Percentiles rank a stretch among this genome's conserved stretches.
These are phyloP conservation scores for Komagataella phaffii DNA, from an alignment of 805 yeast genomes.

Conservation along the genomic window DNA sequence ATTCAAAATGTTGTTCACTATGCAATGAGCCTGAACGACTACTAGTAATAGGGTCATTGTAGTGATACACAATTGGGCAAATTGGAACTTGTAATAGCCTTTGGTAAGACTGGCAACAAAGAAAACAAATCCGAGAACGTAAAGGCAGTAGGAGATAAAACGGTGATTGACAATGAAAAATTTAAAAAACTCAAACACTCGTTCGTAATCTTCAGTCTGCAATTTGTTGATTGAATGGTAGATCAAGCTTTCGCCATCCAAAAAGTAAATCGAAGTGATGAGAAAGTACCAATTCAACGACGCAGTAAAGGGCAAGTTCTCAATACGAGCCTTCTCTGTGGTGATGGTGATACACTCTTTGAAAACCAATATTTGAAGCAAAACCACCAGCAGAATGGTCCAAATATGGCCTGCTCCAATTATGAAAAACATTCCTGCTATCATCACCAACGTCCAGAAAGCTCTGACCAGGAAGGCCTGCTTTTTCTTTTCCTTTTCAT, in stretches of 20 bases:
- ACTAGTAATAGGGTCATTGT: conserved; percentile 87
- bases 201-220: neutral
- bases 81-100: conserved; percentile 84
- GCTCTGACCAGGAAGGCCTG: conserved; percentile 82
- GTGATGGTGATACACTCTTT: conserved; percentile 84
- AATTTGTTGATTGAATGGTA: conserved; percentile 30
- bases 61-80: conserved; percentile 85
- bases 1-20: conserved; percentile 75
- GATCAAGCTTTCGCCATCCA: conserved; percentile 77
- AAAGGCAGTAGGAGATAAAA: conserved; percentile 72
- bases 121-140: conserved; percentile 76
- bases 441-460: conserved; percentile 90
- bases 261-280: conserved; percentile 73
- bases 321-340: conserved; percentile 65
- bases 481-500: conserved; percentile 51
- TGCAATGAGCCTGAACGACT: conserved; percentile 88
- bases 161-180: conserved; percentile 48
- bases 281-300: conserved; percentile 90
- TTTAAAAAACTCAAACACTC: neutral
- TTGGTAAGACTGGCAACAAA: conserved; percentile 83
- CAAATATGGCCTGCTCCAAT: conserved; percentile 79
- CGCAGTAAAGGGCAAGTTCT: conserved; percentile 69
- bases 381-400: conserved; percentile 56
- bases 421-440: conserved; percentile 52
- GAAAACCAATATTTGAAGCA: conserved; percentile 73